These are phyloP conservation scores for Vigna nakashimae DNA, from an alignment of 306 rosid genomes.

Conservation along the genomic window DNA sequence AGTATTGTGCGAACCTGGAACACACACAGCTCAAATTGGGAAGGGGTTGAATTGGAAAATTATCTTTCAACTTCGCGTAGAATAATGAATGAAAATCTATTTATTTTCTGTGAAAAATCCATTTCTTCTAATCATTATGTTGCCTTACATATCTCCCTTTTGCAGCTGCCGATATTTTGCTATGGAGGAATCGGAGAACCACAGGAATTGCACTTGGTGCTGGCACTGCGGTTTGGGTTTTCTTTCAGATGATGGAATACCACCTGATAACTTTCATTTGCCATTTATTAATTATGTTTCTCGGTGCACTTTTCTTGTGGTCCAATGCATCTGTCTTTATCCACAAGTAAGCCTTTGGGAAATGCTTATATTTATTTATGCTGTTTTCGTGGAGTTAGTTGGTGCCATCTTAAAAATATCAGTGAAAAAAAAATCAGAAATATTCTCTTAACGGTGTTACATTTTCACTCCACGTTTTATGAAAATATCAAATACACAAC, in stretches of 20 bases:
- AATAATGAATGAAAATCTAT: neutral
- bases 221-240: constrained; percentile 78
- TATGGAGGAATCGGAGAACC: constrained; percentile 83
- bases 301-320: constrained; percentile 70
- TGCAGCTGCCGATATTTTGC: constrained; percentile 90
- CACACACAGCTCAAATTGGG: neutral
- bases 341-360: constrained; percentile 63
- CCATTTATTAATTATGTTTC: constrained; percentile 65
- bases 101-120: neutral
- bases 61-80: neutral
- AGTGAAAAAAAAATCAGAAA: neutral
- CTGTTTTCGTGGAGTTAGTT: neutral
- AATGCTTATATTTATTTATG: neutral
- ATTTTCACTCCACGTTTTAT: neutral
- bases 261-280: constrained; percentile 77
- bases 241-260: constrained; percentile 78
- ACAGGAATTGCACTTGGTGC: constrained; percentile 71
- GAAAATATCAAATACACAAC: neutral
- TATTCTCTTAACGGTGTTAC: neutral
- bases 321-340: constrained; percentile 73
- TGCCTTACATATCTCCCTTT: constrained; percentile 38
- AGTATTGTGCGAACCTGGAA: neutral
- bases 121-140: neutral
- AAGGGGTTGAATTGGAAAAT: neutral
- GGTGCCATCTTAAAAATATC: neutral